Evolutionary conservation across 169 alveolate species (phyloP).

Genomic region (Cryptosporidium muris): DNA sequence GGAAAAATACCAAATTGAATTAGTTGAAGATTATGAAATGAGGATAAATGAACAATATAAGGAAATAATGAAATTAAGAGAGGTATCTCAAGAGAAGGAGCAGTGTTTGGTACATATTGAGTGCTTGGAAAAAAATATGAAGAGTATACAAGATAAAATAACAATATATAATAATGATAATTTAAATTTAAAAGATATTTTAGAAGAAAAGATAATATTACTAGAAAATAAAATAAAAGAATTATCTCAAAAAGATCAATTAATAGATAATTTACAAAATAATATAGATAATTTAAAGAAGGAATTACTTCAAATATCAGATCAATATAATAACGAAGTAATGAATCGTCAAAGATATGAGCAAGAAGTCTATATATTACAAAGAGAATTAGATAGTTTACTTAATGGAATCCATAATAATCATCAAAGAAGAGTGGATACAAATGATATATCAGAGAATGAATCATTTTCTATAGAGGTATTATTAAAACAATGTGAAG

Average conservation of each 20-base stretch:
- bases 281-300: conserved; percentile 2
- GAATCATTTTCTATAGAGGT: conserved; percentile 33
- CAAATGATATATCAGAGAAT: conserved; percentile 10
- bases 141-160: conserved; percentile 8
- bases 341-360: conserved; percentile 26
- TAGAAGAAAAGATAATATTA: background rate
- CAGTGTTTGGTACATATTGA: conserved; percentile 2
- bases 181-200: background rate
- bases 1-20: background rate
- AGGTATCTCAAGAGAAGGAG: background rate
- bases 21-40: conserved; percentile 23
- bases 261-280: background rate
- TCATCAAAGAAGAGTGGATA: conserved; percentile 23
- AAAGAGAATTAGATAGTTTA: conserved; percentile 51
- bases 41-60: conserved; percentile 18
- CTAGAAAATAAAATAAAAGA: conserved; percentile 9
- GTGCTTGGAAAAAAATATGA: conserved; percentile 7
- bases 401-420: conserved; percentile 34
- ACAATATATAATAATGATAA: conserved; percentile 8
- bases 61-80: conserved; percentile 17
- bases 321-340: conserved; percentile 30
- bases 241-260: background rate
- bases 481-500: conserved; percentile 40
- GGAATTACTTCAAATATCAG: conserved; percentile 3
- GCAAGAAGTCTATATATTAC: conserved; percentile 27